Percentiles rank a stretch among this genome's conserved stretches.
phyloP scores from a whole-genome alignment of 1,139 yeast species.

The Arxiozyma slooffiae region DNA sequence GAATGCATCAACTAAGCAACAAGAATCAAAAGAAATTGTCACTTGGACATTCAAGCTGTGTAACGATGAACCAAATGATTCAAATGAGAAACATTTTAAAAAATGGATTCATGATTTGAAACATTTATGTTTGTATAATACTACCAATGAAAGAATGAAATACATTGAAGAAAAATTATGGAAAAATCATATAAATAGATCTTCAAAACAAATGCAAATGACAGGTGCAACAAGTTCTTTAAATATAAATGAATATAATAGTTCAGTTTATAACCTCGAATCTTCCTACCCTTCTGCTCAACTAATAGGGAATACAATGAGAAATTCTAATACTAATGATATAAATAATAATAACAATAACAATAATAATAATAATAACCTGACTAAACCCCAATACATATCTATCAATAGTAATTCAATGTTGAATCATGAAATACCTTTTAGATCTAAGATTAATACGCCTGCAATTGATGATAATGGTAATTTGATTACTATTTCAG shows the following conservation, averaged over 20 bases:
- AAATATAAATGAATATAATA: constrained; percentile 3
- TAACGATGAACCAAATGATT: constrained; percentile 26
- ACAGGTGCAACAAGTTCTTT: background rate
- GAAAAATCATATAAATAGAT: constrained; percentile 16
- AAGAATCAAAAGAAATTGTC: constrained; percentile 8
- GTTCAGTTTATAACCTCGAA: background rate
- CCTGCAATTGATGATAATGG: constrained; percentile 33
- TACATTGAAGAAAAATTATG: constrained; percentile 28
- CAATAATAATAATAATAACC: background rate
- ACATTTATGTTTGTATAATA: constrained; percentile 33
- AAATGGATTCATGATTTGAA: constrained; percentile 41
- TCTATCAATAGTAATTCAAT: constrained; percentile 17
- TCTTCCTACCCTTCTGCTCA: background rate
- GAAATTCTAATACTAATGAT: background rate
- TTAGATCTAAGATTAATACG: constrained; percentile 24
- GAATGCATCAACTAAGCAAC: constrained; percentile 1
- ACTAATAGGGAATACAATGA: constrained; percentile 1
- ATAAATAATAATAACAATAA: background rate
- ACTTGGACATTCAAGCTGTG: constrained; percentile 25
- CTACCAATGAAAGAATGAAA: constrained; percentile 30
- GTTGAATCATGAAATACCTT: constrained; percentile 5
- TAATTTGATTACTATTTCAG: constrained; percentile 27
- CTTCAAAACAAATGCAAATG: background rate
- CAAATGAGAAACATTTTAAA: constrained; percentile 31
- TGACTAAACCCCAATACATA: constrained; percentile 20